Base-by-base conservation (phyloP, 306 rosid genomes). In the Myrica gale region DNA sequence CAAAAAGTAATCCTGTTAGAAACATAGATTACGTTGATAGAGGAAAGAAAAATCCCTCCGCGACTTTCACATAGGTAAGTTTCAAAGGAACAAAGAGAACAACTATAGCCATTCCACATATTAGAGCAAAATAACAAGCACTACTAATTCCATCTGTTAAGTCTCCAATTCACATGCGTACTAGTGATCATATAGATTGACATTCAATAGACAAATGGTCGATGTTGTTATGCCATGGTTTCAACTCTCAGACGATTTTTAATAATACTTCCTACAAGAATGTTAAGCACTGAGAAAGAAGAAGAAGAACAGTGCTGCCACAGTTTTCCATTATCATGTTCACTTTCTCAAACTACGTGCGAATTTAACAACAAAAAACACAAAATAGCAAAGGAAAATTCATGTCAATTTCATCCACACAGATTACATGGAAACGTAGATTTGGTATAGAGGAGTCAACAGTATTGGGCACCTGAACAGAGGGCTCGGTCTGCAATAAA, bases 401-500 rank as follows among this genome's bases (percentile, higher is more conserved):
- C 68, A 67, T 53, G 5, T 74, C 23, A 50, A 21, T 41, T 66
- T 21, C 7, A 21, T 57, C 72, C 63, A 57, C 44, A 60, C 15
- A 47, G 70, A 58, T 3, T 17, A 20, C 13, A 50, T 16, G 19
- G 4, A 69, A 7, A 17, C n/a, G 26, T 11, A 57, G 65, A 21
- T 78, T 39, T 15, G 19, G 16, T 7, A 5, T n/a, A 56, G 13
- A 20, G 21, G 23, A 50, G 42, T 26, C 32, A 41, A 63, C 10
- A 44, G 71, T 48, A 73, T 73, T 73, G 41, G 57, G 73, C 60
- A 90, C 98, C 98, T 88, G 91, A 76, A 93, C 80, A 39, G 86
- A 75, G 57, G 89, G 87, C 63, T 93, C 98, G 16, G 85, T 90
- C 81, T 84, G 89, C 86, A 93, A 83, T 10, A 90, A 80, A 79